Evolutionary conservation across 2,329 filamentous ascomycete genomes (phyloP).

Genomic region (Elsinoe perseae): DNA sequence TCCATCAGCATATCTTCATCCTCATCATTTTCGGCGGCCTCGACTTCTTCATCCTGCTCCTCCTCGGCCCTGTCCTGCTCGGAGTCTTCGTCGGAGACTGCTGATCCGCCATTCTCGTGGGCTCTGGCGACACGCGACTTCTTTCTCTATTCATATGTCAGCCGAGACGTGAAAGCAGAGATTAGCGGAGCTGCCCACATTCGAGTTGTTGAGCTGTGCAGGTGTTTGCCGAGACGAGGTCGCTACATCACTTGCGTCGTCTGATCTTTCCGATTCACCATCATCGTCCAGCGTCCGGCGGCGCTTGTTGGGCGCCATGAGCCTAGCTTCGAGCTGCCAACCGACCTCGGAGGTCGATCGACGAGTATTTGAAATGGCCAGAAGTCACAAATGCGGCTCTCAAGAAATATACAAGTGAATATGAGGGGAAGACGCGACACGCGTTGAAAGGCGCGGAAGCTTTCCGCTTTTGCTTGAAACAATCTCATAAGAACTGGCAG

Average conservation of each 20-base stretch:
- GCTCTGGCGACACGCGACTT: slow-evolving; percentile 27
- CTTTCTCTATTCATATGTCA: slow-evolving; percentile 18
- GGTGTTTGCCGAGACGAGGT: background rate
- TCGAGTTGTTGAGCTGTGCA: background rate
- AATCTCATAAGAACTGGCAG: background rate
- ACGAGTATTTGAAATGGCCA: background rate
- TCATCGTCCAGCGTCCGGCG: slow-evolving; percentile 17
- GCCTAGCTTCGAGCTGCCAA: background rate
- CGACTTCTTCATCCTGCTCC: slow-evolving; percentile 15
- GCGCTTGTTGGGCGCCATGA: slow-evolving; percentile 16
- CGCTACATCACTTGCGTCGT: slow-evolving; percentile 27
- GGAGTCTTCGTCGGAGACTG: slow-evolving; percentile 27
- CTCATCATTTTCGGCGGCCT: slow-evolving; percentile 24
- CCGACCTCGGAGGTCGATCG: background rate
- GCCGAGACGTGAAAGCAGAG: background rate
- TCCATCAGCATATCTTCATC: slow-evolving; percentile 25
- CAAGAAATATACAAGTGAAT: background rate
- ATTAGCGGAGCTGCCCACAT: background rate
- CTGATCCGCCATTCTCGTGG: slow-evolving; percentile 24
- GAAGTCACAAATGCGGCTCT: background rate
- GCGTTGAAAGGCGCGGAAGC: slow-evolving; percentile 3
- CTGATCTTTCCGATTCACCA: slow-evolving; percentile 22
- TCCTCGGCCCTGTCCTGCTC: slow-evolving; percentile 15
- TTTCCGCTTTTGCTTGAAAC: background rate
- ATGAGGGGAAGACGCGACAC: slow-evolving; percentile 4